Evolutionary conservation across 495 filamentous ascomycete species (phyloP).

Genomic region (Penicillium turbatum): DNA sequence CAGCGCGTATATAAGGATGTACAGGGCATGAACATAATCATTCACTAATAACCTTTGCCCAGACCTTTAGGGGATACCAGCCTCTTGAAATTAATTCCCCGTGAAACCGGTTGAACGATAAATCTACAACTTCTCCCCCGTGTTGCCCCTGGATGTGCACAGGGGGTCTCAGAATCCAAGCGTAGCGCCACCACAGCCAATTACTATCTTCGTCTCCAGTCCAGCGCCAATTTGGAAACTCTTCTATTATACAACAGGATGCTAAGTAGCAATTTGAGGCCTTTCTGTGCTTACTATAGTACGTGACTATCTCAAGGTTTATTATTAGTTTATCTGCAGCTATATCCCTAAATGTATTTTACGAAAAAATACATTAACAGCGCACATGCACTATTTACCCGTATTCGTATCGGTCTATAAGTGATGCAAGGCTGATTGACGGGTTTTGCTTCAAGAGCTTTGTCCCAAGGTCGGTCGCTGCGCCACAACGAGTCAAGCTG

Average conservation of each 20-base stretch:
- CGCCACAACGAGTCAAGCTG: constrained; percentile 5
- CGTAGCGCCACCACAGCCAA: constrained; percentile 11
- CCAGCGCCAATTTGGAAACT: constrained; percentile 8
- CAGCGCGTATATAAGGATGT: constrained; percentile 22
- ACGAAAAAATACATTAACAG: background rate
- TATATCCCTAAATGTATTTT: background rate
- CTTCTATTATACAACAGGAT: background rate
- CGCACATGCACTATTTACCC: background rate
- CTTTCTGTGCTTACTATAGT: too few relatives aligned
- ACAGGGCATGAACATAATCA: constrained; percentile 3
- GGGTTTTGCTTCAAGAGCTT: background rate
- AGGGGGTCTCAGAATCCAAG: constrained; percentile 6
- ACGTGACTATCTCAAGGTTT: background rate
- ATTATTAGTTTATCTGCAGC: background rate
- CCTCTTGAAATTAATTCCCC: constrained; percentile 1
- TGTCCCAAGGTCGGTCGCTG: background rate
- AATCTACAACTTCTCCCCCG: background rate
- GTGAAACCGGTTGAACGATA: background rate
- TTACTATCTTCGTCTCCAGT: background rate
- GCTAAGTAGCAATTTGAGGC: too few relatives aligned
- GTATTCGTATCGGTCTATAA: background rate
- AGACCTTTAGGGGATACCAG: constrained; percentile 5
- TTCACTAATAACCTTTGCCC: background rate
- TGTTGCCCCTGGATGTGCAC: background rate
- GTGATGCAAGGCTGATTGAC: constrained; percentile 2